Conservation (phyloP, 192 early-diverging fungal species). For the Linnemannia schmuckeri region DNA sequence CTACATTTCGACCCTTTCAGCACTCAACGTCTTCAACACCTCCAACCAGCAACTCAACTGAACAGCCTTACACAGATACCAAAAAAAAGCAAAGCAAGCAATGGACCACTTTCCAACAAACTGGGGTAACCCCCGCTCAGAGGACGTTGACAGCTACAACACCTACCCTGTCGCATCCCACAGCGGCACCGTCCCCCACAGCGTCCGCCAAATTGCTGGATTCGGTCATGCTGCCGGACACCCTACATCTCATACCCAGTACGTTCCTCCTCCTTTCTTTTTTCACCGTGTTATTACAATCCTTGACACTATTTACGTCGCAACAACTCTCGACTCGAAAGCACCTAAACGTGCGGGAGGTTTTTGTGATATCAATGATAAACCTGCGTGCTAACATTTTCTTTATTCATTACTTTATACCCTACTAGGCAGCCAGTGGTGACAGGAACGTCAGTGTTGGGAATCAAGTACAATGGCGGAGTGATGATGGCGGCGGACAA, state of each 20-base stretch:
- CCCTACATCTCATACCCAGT: constrained; percentile 71
- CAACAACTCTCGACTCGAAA: background rate
- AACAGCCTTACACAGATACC: background rate
- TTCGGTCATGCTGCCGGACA: constrained; percentile 58
- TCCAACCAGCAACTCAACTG: background rate
- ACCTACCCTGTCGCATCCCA: constrained; percentile 58
- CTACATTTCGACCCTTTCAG: background rate
- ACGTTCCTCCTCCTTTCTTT: constrained; percentile 26
- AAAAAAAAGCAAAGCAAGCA: background rate
- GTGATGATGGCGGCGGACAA: constrained; percentile 97
- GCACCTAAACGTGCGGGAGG: no score
- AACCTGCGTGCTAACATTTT: background rate
- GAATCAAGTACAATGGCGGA: constrained; percentile 96
- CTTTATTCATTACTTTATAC: background rate
- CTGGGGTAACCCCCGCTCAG: constrained; percentile 82
- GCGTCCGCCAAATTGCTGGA: constrained; percentile 64
- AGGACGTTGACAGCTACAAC: constrained; percentile 67
- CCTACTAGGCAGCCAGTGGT: constrained; percentile 80
- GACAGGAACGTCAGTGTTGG: constrained; percentile 94
- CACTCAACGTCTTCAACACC: background rate
- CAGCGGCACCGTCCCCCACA: constrained; percentile 60
- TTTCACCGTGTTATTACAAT: background rate
- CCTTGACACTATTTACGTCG: no score
- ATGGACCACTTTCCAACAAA: constrained; percentile 85
- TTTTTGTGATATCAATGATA: no score